A percentile compares a stretch with the other conserved stretches of the same genome.
phyloP scores from a whole-genome alignment of 177 flowering plant genomes.

The Vitis hybrid region DNA sequence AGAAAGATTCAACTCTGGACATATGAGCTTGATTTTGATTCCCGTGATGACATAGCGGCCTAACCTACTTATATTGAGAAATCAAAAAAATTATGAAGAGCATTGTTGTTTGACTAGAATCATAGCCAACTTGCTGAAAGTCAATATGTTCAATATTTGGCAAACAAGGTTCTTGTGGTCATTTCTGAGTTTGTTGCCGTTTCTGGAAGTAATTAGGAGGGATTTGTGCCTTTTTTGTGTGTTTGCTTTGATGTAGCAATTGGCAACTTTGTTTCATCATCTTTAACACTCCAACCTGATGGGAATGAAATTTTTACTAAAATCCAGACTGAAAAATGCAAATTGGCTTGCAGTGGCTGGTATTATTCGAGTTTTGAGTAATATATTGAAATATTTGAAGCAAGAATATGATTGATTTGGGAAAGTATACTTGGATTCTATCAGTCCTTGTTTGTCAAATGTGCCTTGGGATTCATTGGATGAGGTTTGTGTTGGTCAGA shows the following conservation, averaged over 20 bases:
- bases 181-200: conserved; percentile 38
- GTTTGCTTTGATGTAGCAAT: conserved; percentile 40
- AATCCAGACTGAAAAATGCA: conserved; percentile 31
- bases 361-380: no score
- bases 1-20: conserved; percentile 23
- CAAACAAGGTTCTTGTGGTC: conserved; percentile 52
- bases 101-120: conserved; percentile 31
- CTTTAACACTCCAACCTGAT: conserved; percentile 4
- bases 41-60: conserved; percentile 15
- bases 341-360: conserved; percentile 27
- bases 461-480: conserved; percentile 48
- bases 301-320: conserved; percentile 19
- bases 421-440: no score
- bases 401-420: no score
- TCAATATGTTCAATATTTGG: conserved; percentile 53
- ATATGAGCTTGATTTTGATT: conserved; percentile 16
- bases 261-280: conserved; percentile 21
- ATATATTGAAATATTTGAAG: no score
- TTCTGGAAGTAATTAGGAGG: conserved; percentile 27
- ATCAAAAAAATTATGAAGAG: conserved; percentile 12
- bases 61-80: not conserved
- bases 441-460: no score
- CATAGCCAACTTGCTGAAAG: conserved; percentile 36
- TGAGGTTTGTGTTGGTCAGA: conserved; percentile 18
- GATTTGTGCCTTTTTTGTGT: conserved; percentile 43